Evolutionary conservation across 2,329 filamentous ascomycete genomes (phyloP).

Genomic region (Nannizziopsis barbatae): DNA sequence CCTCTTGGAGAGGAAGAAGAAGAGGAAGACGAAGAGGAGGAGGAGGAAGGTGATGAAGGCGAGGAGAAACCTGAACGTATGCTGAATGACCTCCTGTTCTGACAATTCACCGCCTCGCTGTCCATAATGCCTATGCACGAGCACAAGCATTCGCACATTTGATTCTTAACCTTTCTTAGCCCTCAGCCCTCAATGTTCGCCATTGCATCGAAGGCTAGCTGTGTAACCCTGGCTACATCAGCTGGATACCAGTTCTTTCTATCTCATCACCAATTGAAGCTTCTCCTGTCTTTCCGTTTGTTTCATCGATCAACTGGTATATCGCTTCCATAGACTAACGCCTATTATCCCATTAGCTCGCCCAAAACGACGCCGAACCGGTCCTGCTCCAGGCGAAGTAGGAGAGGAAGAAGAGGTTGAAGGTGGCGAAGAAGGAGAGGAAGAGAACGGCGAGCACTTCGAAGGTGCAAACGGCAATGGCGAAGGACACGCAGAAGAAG

Average conservation of each 20-base stretch:
- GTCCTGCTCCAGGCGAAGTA: conserved; percentile 18
- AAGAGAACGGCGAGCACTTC: not conserved
- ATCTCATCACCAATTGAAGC: too few relatives aligned
- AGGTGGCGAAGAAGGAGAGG: conserved; percentile 20
- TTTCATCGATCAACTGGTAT: not conserved
- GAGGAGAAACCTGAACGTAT: conserved; percentile 17
- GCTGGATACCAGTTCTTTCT: too few relatives aligned
- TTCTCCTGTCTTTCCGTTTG: not conserved
- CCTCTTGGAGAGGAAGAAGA: conserved; percentile 18
- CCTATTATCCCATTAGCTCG: not conserved
- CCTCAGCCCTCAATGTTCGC: not conserved
- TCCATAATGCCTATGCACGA: not conserved
- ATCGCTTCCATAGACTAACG: not conserved
- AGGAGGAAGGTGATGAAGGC: conserved; percentile 17
- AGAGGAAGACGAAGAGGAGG: conserved; percentile 17
- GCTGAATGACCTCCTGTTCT: not conserved
- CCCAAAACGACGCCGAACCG: conserved; percentile 22
- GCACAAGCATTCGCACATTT: not conserved
- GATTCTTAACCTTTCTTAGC: not conserved
- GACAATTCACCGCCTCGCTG: not conserved
- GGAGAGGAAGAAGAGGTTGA: conserved; percentile 18
- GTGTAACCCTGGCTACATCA: too few relatives aligned
- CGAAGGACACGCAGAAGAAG: conserved; percentile 21
- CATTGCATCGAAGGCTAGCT: not conserved
- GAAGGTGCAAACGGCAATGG: conserved; percentile 17